These are phyloP conservation scores for Potentilla sterilis DNA, from an alignment of 306 rosid genomes.

Conservation along the genomic window DNA sequence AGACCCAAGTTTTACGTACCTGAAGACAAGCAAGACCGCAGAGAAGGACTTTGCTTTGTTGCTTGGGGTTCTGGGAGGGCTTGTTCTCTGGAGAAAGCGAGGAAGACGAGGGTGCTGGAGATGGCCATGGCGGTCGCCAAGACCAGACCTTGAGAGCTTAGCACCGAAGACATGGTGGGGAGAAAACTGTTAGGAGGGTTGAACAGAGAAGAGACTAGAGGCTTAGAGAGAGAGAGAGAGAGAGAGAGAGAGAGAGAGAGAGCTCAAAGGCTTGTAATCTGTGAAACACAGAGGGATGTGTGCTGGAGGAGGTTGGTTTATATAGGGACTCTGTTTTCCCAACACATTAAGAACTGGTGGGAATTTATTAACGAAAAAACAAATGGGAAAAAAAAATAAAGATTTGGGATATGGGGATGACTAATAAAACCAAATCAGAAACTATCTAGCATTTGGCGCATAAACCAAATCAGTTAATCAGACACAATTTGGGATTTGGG, in stretches of 20 bases:
- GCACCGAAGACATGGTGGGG: conserved; percentile 33
- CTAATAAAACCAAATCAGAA: too few species aligned
- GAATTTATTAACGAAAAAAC: not conserved
- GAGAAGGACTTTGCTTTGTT: conserved; percentile 5
- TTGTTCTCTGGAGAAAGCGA: conserved; percentile 36
- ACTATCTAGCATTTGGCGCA: too few species aligned
- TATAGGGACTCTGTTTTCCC: not conserved
- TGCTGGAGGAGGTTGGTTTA: not conserved
- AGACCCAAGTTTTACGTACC: conserved; percentile 33
- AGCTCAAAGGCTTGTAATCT: not conserved
- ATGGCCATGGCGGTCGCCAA: conserved; percentile 47
- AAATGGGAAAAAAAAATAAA: not conserved
- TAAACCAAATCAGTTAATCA: too few species aligned
- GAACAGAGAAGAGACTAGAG: not conserved
- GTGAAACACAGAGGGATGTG: not conserved
- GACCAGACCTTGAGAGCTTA: conserved; percentile 38
- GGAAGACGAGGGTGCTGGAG: conserved; percentile 38
- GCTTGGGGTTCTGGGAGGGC: conserved; percentile 13
- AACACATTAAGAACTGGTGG: not conserved
- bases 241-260: not conserved
- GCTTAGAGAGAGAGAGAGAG: not conserved
- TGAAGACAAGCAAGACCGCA: conserved; percentile 63
- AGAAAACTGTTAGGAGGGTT: not conserved
- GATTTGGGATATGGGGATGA: not conserved
- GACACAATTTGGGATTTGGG: too few species aligned